A percentile compares a stretch with the other conserved stretches of the same genome.
Evolutionary conservation across 2,329 filamentous ascomycete species (phyloP).

Genomic region (Sporothrix euskadiensis): DNA sequence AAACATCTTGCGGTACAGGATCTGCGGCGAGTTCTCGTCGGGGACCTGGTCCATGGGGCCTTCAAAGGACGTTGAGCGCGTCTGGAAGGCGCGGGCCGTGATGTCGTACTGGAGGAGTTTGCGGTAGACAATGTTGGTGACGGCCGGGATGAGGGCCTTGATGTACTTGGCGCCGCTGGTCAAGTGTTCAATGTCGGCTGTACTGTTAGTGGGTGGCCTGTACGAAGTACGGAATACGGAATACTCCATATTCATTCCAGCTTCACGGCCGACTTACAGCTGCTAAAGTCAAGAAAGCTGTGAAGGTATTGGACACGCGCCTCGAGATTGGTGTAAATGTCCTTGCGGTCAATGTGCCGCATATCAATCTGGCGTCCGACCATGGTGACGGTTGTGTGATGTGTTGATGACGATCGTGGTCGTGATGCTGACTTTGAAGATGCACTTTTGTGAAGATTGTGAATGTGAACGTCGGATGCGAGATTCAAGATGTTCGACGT

Average conservation of each 20-base stretch:
- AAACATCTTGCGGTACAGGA: conserved; percentile 76
- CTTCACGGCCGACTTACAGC: conserved; percentile 52
- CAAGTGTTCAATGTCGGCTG: conserved; percentile 72
- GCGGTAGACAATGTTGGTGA: conserved; percentile 82
- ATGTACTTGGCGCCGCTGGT: conserved; percentile 71
- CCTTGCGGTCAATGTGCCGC: conserved; percentile 68
- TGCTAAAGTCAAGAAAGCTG: conserved; percentile 73
- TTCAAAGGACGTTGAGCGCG: conserved; percentile 63
- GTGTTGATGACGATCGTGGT: not conserved
- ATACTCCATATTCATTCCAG: no score
- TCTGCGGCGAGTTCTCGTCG: conserved; percentile 70
- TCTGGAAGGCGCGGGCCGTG: conserved; percentile 74
- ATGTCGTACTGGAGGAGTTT: conserved; percentile 81
- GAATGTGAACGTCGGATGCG: not conserved
- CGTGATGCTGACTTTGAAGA: not conserved
- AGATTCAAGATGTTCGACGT: not conserved
- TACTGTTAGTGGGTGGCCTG: not conserved
- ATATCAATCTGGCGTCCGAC: conserved; percentile 30
- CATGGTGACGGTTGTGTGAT: conserved; percentile 18
- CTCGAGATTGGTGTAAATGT: conserved; percentile 70
- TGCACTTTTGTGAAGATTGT: not conserved
- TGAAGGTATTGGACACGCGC: conserved; percentile 71
- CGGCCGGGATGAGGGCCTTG: conserved; percentile 76
- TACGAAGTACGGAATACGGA: no score
- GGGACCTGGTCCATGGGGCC: conserved; percentile 64